A percentile compares a stretch with the other conserved stretches of the same genome.
These are phyloP conservation scores for Chlamydomonas incerta DNA, from an alignment of 139 green algal species.

Conservation along the genomic window DNA sequence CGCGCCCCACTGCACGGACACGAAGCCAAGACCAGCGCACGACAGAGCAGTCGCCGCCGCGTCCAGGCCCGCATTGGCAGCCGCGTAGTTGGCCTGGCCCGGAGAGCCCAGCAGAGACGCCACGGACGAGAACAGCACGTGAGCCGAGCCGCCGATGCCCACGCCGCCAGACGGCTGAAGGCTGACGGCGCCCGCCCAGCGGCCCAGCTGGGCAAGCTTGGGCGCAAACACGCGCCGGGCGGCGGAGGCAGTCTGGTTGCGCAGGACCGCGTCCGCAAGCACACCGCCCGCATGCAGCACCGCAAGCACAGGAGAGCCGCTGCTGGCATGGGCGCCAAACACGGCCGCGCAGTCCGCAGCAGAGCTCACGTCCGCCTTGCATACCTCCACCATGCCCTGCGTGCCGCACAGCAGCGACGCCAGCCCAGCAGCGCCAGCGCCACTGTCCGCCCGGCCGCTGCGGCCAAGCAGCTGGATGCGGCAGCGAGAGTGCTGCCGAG, in stretches of 20 bases:
- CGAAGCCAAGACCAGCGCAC: conserved; percentile 56
- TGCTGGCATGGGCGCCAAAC: not conserved
- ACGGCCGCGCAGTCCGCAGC: conserved; percentile 25
- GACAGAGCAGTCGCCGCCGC: conserved; percentile 31
- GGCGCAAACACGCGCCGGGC: conserved; percentile 61
- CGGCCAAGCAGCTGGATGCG: conserved; percentile 69
- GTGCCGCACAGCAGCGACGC: not conserved
- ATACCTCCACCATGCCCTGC: conserved; percentile 12
- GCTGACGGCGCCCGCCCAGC: not conserved
- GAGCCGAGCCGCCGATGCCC: not conserved
- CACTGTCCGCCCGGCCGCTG: conserved; percentile 41
- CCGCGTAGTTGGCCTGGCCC: conserved; percentile 87
- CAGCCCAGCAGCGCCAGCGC: not conserved
- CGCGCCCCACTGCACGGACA: conserved; percentile 84
- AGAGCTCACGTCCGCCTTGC: conserved; percentile 27
- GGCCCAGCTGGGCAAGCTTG: conserved; percentile 58
- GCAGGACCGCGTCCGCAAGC: conserved; percentile 69
- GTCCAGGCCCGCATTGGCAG: conserved; percentile 84
- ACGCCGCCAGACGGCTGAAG: conserved; percentile 37
- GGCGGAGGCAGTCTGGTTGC: conserved; percentile 56
- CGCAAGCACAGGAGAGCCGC: not conserved
- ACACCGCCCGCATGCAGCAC: conserved; percentile 75
- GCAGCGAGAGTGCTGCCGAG: not conserved
- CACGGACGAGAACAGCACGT: conserved; percentile 76
- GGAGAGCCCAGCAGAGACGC: conserved; percentile 77